A percentile compares a stretch with the other conserved stretches of the same genome.
Conservation (phyloP, 2,329 filamentous ascomycete genomes). For the Byssothecium circinans region DNA sequence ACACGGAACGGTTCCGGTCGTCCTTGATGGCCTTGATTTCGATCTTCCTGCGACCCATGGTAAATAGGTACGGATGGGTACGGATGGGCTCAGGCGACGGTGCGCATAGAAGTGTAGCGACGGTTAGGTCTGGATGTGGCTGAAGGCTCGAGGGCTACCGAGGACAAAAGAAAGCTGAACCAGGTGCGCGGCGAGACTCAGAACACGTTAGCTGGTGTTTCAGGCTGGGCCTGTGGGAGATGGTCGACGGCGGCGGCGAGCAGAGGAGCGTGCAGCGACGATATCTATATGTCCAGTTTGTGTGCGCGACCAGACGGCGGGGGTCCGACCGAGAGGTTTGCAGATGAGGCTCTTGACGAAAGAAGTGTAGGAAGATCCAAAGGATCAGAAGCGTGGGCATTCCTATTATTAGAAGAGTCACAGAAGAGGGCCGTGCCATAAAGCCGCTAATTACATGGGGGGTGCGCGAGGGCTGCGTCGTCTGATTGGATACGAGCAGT, state of each 20-base stretch:
- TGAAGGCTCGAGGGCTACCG: constrained; percentile 23
- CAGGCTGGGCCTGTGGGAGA: constrained; percentile 25
- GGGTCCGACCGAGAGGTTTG: constrained; percentile 10
- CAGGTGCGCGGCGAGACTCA: constrained; percentile 24
- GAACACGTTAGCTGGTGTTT: constrained; percentile 24
- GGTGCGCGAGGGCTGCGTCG: background rate
- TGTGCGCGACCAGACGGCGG: constrained; percentile 17
- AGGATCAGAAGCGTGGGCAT: constrained; percentile 18
- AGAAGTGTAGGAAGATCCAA: constrained; percentile 25
- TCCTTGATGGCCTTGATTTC: constrained; percentile 99
- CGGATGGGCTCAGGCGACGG: background rate
- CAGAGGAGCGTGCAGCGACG: constrained; percentile 19
- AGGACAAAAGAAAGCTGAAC: constrained; percentile 26
- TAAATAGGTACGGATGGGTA: constrained; percentile 14
- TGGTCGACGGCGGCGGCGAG: constrained; percentile 25
- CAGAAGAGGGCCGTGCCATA: constrained; percentile 1
- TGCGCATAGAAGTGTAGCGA: constrained; percentile 11
- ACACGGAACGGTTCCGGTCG: constrained; percentile 97
- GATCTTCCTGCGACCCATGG: constrained; percentile 97
- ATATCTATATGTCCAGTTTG: constrained; percentile 31
- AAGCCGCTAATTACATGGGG: constrained; percentile 5
- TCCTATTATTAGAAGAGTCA: constrained; percentile 31
- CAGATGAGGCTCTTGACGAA: constrained; percentile 25
- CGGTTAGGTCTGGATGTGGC: constrained; percentile 16
- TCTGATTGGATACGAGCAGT: background rate